Evolutionary conservation across 2,329 filamentous ascomycete species (phyloP).

Genomic region (Alternaria sp.): DNA sequence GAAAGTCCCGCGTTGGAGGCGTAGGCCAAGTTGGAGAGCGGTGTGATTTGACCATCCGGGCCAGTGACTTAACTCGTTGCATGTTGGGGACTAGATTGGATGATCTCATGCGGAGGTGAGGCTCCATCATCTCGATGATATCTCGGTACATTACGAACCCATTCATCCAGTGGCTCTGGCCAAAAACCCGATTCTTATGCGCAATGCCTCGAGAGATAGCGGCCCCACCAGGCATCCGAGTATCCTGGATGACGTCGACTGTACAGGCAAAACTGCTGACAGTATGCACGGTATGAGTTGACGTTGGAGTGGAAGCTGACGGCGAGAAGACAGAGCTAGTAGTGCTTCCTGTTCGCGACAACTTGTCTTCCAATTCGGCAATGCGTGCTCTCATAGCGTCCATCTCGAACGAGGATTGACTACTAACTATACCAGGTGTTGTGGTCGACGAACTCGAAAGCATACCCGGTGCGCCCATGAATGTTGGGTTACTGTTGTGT

Average conservation of each 20-base stretch:
- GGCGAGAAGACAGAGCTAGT: slow-evolving; percentile 13
- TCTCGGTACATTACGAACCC: slow-evolving; percentile 55
- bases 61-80: slow-evolving; percentile 63
- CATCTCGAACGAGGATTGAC: slow-evolving; percentile 41
- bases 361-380: slow-evolving; percentile 56
- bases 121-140: slow-evolving; percentile 57
- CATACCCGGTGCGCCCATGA: not conserved
- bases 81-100: slow-evolving; percentile 52
- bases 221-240: slow-evolving; percentile 38
- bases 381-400: slow-evolving; percentile 53
- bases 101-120: slow-evolving; percentile 48
- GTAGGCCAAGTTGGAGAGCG: slow-evolving; percentile 61
- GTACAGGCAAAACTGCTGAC: slow-evolving; percentile 53
- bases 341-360: slow-evolving; percentile 18
- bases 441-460: not conserved
- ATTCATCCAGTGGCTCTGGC: slow-evolving; percentile 67
- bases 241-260: slow-evolving; percentile 56
- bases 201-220: slow-evolving; percentile 55
- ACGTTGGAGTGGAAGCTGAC: slow-evolving; percentile 23
- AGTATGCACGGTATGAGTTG: slow-evolving; percentile 46
- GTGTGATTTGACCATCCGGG: slow-evolving; percentile 60
- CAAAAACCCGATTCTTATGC: slow-evolving; percentile 66
- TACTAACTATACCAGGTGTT: slow-evolving; percentile 19
- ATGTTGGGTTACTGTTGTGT: not conserved
- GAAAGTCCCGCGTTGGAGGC: slow-evolving; percentile 55